phyloP scores from a whole-genome alignment of 345 rosid species.

The Corchorus olitorius region DNA sequence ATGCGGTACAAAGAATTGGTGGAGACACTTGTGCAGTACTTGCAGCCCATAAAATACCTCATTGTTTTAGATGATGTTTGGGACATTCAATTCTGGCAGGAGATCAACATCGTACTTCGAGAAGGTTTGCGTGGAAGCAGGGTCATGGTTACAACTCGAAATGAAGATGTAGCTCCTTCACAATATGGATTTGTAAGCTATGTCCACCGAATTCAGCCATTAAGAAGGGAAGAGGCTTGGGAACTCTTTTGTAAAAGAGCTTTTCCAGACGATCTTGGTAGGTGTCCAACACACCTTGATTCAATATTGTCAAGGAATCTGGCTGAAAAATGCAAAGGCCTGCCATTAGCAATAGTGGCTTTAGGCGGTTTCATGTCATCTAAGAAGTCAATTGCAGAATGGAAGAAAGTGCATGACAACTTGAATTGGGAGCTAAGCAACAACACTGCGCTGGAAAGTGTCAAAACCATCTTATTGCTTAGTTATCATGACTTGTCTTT shows the following conservation, averaged over 20 bases:
- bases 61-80: slow-evolving; percentile 36
- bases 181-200: not conserved
- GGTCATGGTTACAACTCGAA: slow-evolving; percentile 28
- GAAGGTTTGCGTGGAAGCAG: slow-evolving; percentile 19
- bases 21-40: not conserved
- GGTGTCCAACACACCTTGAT: slow-evolving; percentile 15
- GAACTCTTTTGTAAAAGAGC: slow-evolving; percentile 25
- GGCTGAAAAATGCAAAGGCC: slow-evolving; percentile 15
- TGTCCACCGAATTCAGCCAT: slow-evolving; percentile 1
- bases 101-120: slow-evolving; percentile 17
- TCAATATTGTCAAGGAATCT: not conserved
- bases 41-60: slow-evolving; percentile 12
- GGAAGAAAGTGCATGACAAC: slow-evolving; percentile 19
- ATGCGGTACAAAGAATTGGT: slow-evolving; percentile 2
- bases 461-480: slow-evolving; percentile 16
- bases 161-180: not conserved
- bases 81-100: not conserved
- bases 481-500: slow-evolving; percentile 13
- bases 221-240: slow-evolving; percentile 19
- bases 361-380: slow-evolving; percentile 26
- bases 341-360: slow-evolving; percentile 14
- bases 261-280: not conserved
- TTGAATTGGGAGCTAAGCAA: slow-evolving; percentile 24
- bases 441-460: slow-evolving; percentile 14
- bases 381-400: slow-evolving; percentile 18